Conservation (phyloP, 345 rosid species). For the Salix suchowensis region DNA sequence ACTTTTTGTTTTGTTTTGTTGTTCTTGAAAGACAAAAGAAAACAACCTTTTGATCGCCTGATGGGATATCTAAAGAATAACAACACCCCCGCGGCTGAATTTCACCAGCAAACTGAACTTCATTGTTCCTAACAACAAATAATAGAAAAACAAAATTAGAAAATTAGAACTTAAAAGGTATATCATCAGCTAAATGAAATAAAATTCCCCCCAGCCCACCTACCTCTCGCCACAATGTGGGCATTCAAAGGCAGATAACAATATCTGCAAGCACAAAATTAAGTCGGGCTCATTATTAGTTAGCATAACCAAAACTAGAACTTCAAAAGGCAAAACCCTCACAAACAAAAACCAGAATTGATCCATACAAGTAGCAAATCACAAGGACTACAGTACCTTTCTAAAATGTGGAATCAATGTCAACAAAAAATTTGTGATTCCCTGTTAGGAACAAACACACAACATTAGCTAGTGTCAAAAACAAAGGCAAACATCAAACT, state of each 20-base stretch:
- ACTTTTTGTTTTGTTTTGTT: no score
- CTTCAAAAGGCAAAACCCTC: neutral
- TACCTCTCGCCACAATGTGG: slow-evolving; percentile 89
- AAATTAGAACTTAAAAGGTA: neutral
- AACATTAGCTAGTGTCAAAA: no score
- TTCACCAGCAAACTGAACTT: slow-evolving; percentile 96
- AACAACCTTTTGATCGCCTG: slow-evolving; percentile 64
- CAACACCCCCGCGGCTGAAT: slow-evolving; percentile 71
- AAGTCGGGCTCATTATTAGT: no score
- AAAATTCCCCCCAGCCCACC: neutral
- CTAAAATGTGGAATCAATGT: slow-evolving; percentile 86
- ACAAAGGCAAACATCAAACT: neutral
- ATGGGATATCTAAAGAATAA: slow-evolving; percentile 49
- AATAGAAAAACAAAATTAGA: neutral
- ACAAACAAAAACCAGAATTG: neutral
- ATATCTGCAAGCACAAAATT: slow-evolving; percentile 42
- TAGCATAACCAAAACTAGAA: neutral
- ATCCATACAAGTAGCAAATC: neutral
- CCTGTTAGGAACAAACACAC: slow-evolving; percentile 37
- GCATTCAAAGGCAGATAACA: slow-evolving; percentile 89
- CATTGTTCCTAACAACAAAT: slow-evolving; percentile 57
- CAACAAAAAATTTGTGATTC: slow-evolving; percentile 60
- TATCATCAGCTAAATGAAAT: neutral
- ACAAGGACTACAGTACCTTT: slow-evolving; percentile 42
- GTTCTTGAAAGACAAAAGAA: neutral